Percentiles rank a stretch among this genome's conserved stretches.
Evolutionary conservation across 345 rosid species (phyloP).

Genomic region (Citrus reticulata): DNA sequence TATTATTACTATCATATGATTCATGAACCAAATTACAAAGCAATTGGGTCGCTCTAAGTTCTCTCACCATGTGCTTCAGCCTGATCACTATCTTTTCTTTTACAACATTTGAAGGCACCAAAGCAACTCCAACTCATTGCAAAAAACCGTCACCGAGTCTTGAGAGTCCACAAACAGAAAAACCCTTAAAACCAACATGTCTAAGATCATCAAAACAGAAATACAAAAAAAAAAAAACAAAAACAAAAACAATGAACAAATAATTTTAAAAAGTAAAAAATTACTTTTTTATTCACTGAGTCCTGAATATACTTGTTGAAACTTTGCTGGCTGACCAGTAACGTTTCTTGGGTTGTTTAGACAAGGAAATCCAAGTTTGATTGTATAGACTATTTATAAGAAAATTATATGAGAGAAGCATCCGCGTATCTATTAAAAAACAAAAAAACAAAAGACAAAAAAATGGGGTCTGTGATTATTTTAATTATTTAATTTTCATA

Average conservation of each 20-base stretch:
- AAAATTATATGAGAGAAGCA: not conserved
- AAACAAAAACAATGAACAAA: not conserved
- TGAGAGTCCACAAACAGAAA: conserved; percentile 2
- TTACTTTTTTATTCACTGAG: not conserved
- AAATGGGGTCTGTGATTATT: not conserved
- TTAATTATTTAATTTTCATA: too few species aligned
- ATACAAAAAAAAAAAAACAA: not conserved
- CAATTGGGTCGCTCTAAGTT: not conserved
- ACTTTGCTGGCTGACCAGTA: not conserved
- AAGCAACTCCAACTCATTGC: conserved; percentile 62
- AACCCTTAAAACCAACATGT: conserved; percentile 15
- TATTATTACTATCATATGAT: too few species aligned
- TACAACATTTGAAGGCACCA: conserved; percentile 35
- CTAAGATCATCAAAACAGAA: conserved; percentile 4
- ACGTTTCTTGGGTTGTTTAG: not conserved
- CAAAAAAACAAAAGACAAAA: not conserved
- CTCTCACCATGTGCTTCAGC: conserved; percentile 48
- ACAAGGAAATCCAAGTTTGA: not conserved
- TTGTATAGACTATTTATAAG: not conserved
- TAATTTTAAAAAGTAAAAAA: not conserved
- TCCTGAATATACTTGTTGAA: not conserved
- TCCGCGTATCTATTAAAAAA: not conserved
- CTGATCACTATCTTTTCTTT: conserved; percentile 21
- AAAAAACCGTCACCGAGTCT: not conserved
- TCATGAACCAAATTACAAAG: not conserved